These are phyloP conservation scores for Meyerozyma smithsonii DNA, from an alignment of 1,139 yeast genomes.

Conservation along the genomic window DNA sequence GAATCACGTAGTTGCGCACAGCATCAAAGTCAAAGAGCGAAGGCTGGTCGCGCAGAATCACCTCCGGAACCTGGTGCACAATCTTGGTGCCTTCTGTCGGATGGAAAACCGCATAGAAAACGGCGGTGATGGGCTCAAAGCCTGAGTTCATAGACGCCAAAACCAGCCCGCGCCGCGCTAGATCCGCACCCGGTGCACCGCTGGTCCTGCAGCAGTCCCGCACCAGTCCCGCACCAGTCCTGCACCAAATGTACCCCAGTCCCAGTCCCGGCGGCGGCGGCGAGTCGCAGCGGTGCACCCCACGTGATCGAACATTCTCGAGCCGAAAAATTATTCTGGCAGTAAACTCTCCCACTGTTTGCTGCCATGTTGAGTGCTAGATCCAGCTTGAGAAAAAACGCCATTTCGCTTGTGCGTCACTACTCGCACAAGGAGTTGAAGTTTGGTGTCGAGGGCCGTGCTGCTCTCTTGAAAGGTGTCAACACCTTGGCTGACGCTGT, in stretches of 20 bases:
- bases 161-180: too few species aligned
- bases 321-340: slow-evolving; percentile 8
- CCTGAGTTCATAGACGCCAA: slow-evolving; percentile 42
- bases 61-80: slow-evolving; percentile 78
- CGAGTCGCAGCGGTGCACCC: background rate
- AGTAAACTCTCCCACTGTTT: too few species aligned
- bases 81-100: slow-evolving; percentile 95
- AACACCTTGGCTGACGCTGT: slow-evolving; percentile 97
- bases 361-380: slow-evolving; percentile 55
- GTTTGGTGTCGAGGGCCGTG: slow-evolving; percentile 98
- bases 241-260: too few species aligned
- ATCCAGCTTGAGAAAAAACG: slow-evolving; percentile 40
- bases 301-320: slow-evolving; percentile 12
- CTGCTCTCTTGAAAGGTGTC: slow-evolving; percentile 92
- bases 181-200: too few species aligned
- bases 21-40: slow-evolving; percentile 76
- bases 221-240: slow-evolving; percentile 2
- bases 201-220: too few species aligned
- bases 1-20: slow-evolving; percentile 85
- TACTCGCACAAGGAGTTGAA: slow-evolving; percentile 91
- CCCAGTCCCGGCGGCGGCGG: background rate
- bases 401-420: slow-evolving; percentile 44
- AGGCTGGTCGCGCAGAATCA: slow-evolving; percentile 7
- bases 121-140: slow-evolving; percentile 77
- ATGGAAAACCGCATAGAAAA: slow-evolving; percentile 88